Conservation (phyloP, 2,329 filamentous ascomycete species). For the Fusarium globosum region DNA sequence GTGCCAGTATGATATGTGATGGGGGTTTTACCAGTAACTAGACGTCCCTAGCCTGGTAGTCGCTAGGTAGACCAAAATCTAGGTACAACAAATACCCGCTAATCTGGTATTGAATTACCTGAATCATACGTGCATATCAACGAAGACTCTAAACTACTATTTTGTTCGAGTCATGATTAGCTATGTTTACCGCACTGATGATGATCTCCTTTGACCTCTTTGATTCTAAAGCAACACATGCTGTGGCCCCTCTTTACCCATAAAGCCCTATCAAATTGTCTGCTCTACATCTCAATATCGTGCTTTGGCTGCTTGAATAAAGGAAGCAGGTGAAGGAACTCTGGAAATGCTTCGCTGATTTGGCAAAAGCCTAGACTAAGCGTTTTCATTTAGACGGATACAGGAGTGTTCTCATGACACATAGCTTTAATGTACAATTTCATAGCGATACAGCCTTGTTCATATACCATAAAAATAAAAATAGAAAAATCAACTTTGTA, state of each 20-base stretch:
- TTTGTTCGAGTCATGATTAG: neutral
- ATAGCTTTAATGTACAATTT: neutral
- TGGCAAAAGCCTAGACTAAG: neutral
- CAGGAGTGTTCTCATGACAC: neutral
- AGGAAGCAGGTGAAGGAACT: neutral
- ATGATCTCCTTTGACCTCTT: neutral
- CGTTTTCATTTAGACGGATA: neutral
- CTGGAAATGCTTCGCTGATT: neutral
- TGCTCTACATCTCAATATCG: neutral
- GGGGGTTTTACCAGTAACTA: conserved; percentile 54
- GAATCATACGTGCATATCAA: neutral
- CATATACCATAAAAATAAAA: neutral
- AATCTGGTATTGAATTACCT: neutral
- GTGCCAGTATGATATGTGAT: conserved; percentile 59
- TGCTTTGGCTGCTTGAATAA: no score
- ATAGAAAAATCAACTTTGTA: neutral
- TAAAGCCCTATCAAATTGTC: neutral
- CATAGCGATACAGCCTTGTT: neutral
- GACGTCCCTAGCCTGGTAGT: neutral
- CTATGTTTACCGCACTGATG: neutral
- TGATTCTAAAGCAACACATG: neutral
- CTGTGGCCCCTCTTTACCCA: neutral
- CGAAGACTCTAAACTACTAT: neutral
- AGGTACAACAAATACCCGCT: neutral
- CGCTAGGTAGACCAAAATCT: neutral